A percentile compares a stretch with the other conserved stretches of the same genome.
Conservation (phyloP, 768 basidiomycete genomes). For the Tricholoma matsutake region DNA sequence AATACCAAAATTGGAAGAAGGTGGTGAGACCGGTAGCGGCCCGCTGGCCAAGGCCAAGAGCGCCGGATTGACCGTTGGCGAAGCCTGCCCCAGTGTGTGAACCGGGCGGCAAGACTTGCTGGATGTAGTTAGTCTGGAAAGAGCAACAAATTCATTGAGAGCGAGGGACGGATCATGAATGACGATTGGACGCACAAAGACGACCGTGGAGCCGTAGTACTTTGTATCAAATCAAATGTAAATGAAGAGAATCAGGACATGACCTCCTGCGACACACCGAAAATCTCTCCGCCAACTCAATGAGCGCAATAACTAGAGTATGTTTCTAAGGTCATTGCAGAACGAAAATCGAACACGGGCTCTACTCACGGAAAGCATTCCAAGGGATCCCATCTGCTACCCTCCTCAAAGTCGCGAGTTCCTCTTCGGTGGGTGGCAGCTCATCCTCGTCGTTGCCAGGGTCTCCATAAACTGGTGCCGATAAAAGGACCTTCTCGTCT, state of each 20-base stretch:
- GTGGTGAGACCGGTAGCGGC: slow-evolving; percentile 70
- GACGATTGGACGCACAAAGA: slow-evolving; percentile 37
- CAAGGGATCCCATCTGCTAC: slow-evolving; percentile 59
- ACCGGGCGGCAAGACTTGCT: slow-evolving; percentile 61
- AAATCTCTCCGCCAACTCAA: slow-evolving; percentile 74
- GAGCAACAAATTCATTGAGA: neutral
- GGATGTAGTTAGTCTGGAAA: slow-evolving; percentile 68
- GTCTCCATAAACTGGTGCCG: slow-evolving; percentile 6
- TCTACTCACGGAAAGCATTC: slow-evolving; percentile 47
- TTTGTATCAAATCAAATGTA: slow-evolving; percentile 7
- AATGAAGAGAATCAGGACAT: neutral
- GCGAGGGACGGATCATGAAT: neutral
- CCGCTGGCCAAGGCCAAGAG: slow-evolving; percentile 63
- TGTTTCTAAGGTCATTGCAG: neutral
- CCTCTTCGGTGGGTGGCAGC: slow-evolving; percentile 62
- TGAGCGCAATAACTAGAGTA: slow-evolving; percentile 53
- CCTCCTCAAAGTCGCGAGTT: slow-evolving; percentile 53
- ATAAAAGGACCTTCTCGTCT: slow-evolving; percentile 3
- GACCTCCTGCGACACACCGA: slow-evolving; percentile 39
- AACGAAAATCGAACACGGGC: neutral
- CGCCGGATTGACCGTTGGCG: slow-evolving; percentile 56
- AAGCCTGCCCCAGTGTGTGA: slow-evolving; percentile 66
- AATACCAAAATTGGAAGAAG: slow-evolving; percentile 69
- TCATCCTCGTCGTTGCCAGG: slow-evolving; percentile 42
- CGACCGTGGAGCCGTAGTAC: slow-evolving; percentile 47